These are phyloP conservation scores for Ceratocystiopsis brevicomis DNA, from an alignment of 2,329 filamentous ascomycete species.

Conservation along the genomic window DNA sequence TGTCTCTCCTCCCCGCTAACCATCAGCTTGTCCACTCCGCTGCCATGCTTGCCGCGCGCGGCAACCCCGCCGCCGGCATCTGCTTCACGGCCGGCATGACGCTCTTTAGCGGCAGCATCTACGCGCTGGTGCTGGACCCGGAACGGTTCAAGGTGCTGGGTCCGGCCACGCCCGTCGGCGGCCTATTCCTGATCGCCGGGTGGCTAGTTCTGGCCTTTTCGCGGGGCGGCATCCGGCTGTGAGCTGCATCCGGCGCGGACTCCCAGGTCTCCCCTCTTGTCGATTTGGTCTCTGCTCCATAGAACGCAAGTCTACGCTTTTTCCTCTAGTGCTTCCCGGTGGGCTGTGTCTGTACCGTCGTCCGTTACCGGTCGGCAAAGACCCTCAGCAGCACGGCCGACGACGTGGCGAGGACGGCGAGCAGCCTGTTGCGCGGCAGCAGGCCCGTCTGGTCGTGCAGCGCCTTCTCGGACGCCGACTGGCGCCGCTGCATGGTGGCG, in stretches of 20 bases:
- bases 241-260: background rate
- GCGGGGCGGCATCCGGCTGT: conserved; percentile 6
- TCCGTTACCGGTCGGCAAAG: conserved; percentile 39
- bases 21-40: conserved; percentile 43
- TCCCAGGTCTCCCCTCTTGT: too few relatives aligned
- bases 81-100: conserved; percentile 48
- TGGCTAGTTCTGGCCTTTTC: conserved; percentile 28
- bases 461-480: conserved; percentile 6
- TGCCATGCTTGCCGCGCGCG: conserved; percentile 38
- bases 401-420: conserved; percentile 31
- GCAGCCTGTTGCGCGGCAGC: conserved; percentile 28
- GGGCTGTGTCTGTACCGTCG: too few relatives aligned
- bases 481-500: conserved; percentile 1
- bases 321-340: too few relatives aligned
- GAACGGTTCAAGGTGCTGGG: conserved; percentile 39
- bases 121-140: conserved; percentile 43
- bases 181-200: conserved; percentile 43
- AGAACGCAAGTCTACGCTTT: too few relatives aligned
- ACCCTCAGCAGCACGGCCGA: conserved; percentile 33
- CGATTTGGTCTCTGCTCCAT: too few relatives aligned
- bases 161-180: conserved; percentile 46
- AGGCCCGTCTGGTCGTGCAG: conserved; percentile 30
- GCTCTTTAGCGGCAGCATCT: conserved; percentile 48
- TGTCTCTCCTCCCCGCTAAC: background rate
- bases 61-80: conserved; percentile 34